Evolutionary conservation across 192 early-diverging fungal genomes (phyloP), one percentile per base, ranked within the genome.

Genomic region (Dissophora ornata): DNA sequence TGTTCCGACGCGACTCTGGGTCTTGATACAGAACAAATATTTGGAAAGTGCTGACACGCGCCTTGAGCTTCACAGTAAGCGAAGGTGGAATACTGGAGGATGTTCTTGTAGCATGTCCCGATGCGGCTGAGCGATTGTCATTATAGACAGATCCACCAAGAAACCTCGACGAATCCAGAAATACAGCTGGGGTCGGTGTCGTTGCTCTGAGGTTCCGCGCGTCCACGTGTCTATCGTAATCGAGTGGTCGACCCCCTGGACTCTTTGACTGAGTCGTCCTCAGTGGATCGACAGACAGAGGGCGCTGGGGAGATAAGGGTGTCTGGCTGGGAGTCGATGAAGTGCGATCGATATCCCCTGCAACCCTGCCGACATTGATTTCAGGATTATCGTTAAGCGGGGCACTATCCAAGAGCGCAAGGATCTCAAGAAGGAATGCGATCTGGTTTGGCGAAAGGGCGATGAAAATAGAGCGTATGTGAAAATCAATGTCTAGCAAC

Each of bases 391-490:
- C 58, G 6, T 22, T 5, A 15, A 44, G 32, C 26, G 71, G 30
- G 8, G 54, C 58, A 21, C 30, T 46, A 3, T 62, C 65, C 63
- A 77, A 60, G 15, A 70, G 19, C 11, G 57, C 28, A 32, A 79
- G 56, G 22, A 85, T 63, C 28, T 85, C 83, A 33, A 70, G 38
- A n/a, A 85, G 49, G 48, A 78, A 86, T 12, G 69, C 79, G 7
- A 82, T 53, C 41, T 88, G 86, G 19, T 68, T 69, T 13, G 86
- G 86, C 33, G 59, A 79, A 19, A 57, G 64, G 18, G 50, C 69
- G 24, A 56, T 57, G 59, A 56, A 81, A 16, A 77, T 71, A 21
- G 80, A 71, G 21, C 58, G 63, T 4, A 86, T 56, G 36, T 73
- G 56, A 19, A 83, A 65, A 57, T 83, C 82, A 10, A 86, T 34